Base-by-base conservation (phyloP, 208 protist genomes). In the Angomonas deanei region DNA sequence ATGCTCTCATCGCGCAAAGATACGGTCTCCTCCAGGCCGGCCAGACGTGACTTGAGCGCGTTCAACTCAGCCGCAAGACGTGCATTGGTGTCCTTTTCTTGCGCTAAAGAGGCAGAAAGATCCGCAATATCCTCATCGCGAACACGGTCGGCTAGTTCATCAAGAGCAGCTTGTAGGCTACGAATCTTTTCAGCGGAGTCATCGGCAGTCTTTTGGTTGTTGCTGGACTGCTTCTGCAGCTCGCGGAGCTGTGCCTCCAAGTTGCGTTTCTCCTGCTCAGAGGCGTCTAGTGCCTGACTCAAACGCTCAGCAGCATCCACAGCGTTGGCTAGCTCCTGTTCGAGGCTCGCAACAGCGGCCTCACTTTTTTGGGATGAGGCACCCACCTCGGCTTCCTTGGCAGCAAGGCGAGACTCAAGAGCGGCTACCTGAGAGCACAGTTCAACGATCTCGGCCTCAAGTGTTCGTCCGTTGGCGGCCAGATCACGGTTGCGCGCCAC, bases 211-310 rank as follows among this genome's bases (percentile, higher is more conserved):
- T 36, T 15, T 46, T 52, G 23, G 54, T 42, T 27, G 21, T 68
- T 61, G 38, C 69, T 23, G 13, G 54, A 36, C 46, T 73, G 27
- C 47, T 53, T 26, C 47, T 53, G n/a, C 47, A 53, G 47, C 47
- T 17, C 47, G 47, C n/a, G 10, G 10, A 53, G 23, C 47, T 24
- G n/a, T 26, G n/a, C 8, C 23, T 53, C n/a, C 47, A 53, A n/a
- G 36, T 42, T 15, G 11, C 15, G 11, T 8, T 15, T 8, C 36
- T 42, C 11, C 36, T 8, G 11, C 36, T 42, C 36, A 15, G 36
- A 42, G 8, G 8, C 15, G 8, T 42, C 36, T 42, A 42, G 23
- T 21, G 47, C 8, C 8, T 26, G 47, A 53, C n/a, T 27, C 47
- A 17, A n/a, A 8, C 36, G 36, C 15, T 42, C 36, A 15, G 36